A percentile compares a stretch with the other conserved stretches of the same genome.
phyloP scores from a whole-genome alignment of 2,329 filamentous ascomycete genomes.

The Xylariomycetidae sp. region DNA sequence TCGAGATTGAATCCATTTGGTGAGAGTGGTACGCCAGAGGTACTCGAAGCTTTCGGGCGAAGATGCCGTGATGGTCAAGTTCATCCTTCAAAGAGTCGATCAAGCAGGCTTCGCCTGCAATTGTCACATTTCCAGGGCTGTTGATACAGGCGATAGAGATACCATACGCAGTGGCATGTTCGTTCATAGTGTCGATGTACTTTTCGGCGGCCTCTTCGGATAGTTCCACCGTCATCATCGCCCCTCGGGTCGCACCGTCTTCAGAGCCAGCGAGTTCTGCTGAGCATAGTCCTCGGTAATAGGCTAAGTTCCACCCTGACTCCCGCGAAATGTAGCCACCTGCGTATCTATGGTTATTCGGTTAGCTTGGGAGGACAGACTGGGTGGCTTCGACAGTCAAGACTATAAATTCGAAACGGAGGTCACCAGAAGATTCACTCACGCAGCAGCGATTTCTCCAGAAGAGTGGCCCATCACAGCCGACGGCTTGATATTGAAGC shows the following conservation, averaged over 20 bases:
- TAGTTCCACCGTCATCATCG: slow-evolving; percentile 15
- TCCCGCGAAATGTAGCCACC: slow-evolving; percentile 8
- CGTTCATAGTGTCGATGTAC: too few species aligned
- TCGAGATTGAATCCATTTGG: too few species aligned
- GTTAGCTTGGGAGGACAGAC: too few species aligned
- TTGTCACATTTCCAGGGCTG: slow-evolving; percentile 22
- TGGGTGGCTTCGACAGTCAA: too few species aligned
- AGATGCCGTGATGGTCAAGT: slow-evolving; percentile 10
- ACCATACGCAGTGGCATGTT: too few species aligned
- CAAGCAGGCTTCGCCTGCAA: slow-evolving; percentile 20
- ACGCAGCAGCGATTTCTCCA: slow-evolving; percentile 26
- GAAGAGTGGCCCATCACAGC: slow-evolving; percentile 33
- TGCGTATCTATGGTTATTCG: too few species aligned
- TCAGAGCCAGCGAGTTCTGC: background rate
- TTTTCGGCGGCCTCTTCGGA: background rate
- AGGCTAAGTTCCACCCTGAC: slow-evolving; percentile 12
- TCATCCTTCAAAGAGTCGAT: slow-evolving; percentile 4
- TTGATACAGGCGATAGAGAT: too few species aligned
- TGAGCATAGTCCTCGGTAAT: slow-evolving; percentile 9
- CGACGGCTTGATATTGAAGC: slow-evolving; percentile 24
- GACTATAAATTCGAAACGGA: background rate
- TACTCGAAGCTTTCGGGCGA: slow-evolving; percentile 19
- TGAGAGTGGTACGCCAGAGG: slow-evolving; percentile 26
- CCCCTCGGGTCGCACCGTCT: slow-evolving; percentile 3
- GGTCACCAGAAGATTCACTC: slow-evolving; percentile 6